A percentile compares a stretch with the other conserved stretches of the same genome.
These are phyloP conservation scores for Angomonas ambiguus DNA, from an alignment of 208 protist genomes.

Conservation along the genomic window DNA sequence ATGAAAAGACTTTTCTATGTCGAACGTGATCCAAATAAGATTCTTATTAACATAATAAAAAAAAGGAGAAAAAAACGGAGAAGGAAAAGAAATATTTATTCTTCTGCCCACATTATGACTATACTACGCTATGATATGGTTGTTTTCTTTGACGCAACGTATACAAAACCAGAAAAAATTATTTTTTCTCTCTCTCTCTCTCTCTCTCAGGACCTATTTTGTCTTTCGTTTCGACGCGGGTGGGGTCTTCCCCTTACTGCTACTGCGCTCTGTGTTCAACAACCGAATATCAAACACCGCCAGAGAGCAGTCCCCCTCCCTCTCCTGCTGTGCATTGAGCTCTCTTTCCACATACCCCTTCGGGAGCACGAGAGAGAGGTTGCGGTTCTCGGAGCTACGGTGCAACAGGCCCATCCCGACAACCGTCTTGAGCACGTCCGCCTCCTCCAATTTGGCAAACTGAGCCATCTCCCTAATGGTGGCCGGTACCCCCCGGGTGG, in stretches of 20 bases:
- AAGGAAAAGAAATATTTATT: too few species aligned
- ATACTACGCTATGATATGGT: too few species aligned
- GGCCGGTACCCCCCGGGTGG: background rate
- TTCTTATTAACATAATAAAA: background rate
- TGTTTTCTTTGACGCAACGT: too few species aligned
- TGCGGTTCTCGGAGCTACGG: constrained; percentile 60
- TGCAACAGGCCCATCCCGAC: constrained; percentile 76
- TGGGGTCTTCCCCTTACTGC: background rate
- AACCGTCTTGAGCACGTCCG: constrained; percentile 71
- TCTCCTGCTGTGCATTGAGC: constrained; percentile 16
- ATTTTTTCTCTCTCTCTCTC: background rate
- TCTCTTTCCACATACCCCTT: constrained; percentile 42
- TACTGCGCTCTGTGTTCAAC: background rate
- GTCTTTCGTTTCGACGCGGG: background rate
- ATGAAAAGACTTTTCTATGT: too few species aligned
- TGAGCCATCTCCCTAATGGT: constrained; percentile 54
- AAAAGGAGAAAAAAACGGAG: constrained; percentile 1
- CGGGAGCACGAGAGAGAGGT: constrained; percentile 55
- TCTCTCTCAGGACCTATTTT: background rate
- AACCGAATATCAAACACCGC: constrained; percentile 30
- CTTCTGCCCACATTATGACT: too few species aligned
- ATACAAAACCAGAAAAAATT: background rate
- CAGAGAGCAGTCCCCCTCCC: constrained; percentile 20
- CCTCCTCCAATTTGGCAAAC: constrained; percentile 62
- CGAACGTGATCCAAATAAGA: too few species aligned